Conservation (phyloP, 768 basidiomycete species). For the Tubosaeta brunneosetosa region DNA sequence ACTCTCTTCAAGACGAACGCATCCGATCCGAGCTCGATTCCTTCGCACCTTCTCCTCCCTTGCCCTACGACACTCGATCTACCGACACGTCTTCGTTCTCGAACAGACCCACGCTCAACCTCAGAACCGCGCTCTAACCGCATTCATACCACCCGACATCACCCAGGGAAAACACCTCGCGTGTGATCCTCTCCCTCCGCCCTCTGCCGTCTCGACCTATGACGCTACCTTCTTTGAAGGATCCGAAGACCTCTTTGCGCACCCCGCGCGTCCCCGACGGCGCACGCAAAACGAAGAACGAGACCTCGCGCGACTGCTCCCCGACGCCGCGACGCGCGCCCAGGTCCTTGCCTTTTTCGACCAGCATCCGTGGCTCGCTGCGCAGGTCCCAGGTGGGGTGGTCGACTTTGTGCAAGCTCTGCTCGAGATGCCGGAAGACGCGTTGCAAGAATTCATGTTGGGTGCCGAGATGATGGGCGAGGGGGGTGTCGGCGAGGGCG, state of each 20-base stretch:
- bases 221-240: constrained; percentile 71
- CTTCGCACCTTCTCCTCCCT: constrained; percentile 37
- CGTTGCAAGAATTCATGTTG: constrained; percentile 57
- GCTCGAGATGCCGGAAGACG: constrained; percentile 51
- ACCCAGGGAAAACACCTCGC: constrained; percentile 53
- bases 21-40: constrained; percentile 26
- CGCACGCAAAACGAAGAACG: constrained; percentile 47
- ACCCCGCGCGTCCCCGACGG: constrained; percentile 29
- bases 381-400: constrained; percentile 62
- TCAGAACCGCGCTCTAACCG: constrained; percentile 45
- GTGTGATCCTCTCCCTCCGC: constrained; percentile 86
- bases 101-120: constrained; percentile 48
- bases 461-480: constrained; percentile 39
- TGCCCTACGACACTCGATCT: constrained; percentile 48
- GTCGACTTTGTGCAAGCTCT: constrained; percentile 57
- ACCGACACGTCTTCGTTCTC: constrained; percentile 75
- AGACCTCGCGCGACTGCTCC: constrained; percentile 50
- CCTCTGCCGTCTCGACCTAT: constrained; percentile 54
- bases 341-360: constrained; percentile 62
- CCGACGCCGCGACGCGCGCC: constrained; percentile 50
- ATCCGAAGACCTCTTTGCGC: constrained; percentile 47
- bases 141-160: constrained; percentile 65
- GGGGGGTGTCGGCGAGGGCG: constrained; percentile 27
- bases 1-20: constrained; percentile 30
- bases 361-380: constrained; percentile 49